A percentile compares a stretch with the other conserved stretches of the same genome.
phyloP scores from a whole-genome alignment of 371 early-diverging fungal species.

The Saksenaea vasiformis region DNA sequence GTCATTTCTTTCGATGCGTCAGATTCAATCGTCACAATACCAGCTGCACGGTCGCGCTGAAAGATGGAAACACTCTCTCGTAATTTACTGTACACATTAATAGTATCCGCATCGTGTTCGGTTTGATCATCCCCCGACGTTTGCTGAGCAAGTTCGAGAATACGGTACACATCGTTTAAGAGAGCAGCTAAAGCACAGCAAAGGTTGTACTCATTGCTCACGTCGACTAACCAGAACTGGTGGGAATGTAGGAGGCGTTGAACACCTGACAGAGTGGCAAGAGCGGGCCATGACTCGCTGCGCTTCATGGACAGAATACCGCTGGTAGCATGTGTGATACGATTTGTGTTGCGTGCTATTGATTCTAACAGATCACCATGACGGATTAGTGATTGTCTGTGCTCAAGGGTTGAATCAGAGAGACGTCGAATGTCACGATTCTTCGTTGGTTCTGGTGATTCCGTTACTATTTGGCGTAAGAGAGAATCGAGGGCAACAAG shows the following conservation, averaged over 20 bases:
- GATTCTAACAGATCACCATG: conserved; percentile 24
- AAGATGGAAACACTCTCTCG: conserved; percentile 28
- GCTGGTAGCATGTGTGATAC: conserved; percentile 12
- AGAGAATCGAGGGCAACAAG: conserved; percentile 37
- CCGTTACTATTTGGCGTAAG: conserved; percentile 29
- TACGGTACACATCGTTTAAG: conserved; percentile 37
- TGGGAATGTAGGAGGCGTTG: conserved; percentile 28
- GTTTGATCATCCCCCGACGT: neutral
- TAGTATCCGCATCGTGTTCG: neutral
- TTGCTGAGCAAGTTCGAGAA: conserved; percentile 29
- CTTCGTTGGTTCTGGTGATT: conserved; percentile 6
- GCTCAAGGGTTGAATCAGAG: conserved; percentile 24
- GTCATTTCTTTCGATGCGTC: conserved; percentile 19
- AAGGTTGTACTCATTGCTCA: conserved; percentile 39
- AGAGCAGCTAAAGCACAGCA: conserved; percentile 47
- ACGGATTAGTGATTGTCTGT: neutral
- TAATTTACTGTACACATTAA: conserved; percentile 28
- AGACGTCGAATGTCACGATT: conserved; percentile 18
- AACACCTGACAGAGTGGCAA: conserved; percentile 32
- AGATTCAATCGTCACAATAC: neutral
- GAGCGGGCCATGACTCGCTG: conserved; percentile 33
- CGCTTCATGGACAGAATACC: conserved; percentile 15
- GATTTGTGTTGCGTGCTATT: conserved; percentile 28
- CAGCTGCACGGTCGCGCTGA: conserved; percentile 20
- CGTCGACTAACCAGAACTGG: conserved; percentile 14